Conservation (phyloP, 306 rosid species). For the Fragaria iinumae region DNA sequence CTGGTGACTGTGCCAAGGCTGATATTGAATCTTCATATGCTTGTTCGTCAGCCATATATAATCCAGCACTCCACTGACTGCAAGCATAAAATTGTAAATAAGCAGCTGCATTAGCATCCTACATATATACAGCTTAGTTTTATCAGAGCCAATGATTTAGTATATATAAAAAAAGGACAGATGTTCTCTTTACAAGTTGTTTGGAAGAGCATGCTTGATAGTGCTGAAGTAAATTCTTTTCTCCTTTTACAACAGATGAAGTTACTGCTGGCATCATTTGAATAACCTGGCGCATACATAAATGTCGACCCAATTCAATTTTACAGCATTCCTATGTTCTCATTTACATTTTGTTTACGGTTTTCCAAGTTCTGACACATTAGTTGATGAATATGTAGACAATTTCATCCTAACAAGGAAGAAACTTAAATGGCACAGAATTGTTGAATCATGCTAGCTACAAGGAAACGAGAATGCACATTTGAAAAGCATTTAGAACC, state of each 20-base stretch:
- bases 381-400: background rate
- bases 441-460: background rate
- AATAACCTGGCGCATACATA: background rate
- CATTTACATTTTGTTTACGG: background rate
- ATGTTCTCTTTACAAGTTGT: background rate
- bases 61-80: constrained; percentile 39
- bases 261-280: background rate
- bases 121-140: background rate
- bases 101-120: background rate
- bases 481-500: background rate
- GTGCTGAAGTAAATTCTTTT: background rate
- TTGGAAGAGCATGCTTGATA: background rate
- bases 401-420: background rate
- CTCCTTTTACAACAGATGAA: background rate
- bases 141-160: background rate
- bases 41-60: constrained; percentile 52
- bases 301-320: background rate
- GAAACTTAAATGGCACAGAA: background rate
- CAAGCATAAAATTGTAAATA: constrained; percentile 20
- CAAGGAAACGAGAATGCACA: background rate
- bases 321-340: background rate
- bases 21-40: constrained; percentile 69
- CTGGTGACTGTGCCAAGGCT: constrained; percentile 68
- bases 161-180: background rate
- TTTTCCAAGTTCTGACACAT: background rate